These are phyloP conservation scores for Suillus paluster DNA, from an alignment of 768 basidiomycete genomes.

Conservation along the genomic window DNA sequence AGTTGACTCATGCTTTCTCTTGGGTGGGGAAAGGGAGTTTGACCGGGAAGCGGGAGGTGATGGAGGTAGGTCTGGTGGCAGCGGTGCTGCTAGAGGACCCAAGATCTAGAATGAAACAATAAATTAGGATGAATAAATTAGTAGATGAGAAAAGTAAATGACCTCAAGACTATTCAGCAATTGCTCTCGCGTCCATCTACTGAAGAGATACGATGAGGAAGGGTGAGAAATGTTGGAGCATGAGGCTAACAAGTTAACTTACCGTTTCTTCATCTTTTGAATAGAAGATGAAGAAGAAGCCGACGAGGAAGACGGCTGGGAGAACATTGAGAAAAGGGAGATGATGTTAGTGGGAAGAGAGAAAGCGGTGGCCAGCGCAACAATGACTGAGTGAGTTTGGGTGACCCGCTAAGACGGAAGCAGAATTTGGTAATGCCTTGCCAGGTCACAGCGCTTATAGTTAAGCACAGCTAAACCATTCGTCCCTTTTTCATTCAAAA, in stretches of 20 bases:
- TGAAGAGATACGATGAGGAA: conserved; percentile 32
- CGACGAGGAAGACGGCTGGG: conserved; percentile 32
- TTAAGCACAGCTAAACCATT: conserved; percentile 9
- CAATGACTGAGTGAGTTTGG: conserved; percentile 45
- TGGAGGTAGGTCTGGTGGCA: conserved; percentile 49
- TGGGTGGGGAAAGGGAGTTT: conserved; percentile 44
- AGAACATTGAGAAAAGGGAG: conserved; percentile 39
- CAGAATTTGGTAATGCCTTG: conserved; percentile 42
- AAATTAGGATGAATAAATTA: conserved; percentile 8
- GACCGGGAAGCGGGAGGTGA: conserved; percentile 50
- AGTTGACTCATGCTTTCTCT: conserved; percentile 42
- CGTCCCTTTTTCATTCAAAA: background rate
- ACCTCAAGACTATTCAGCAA: conserved; percentile 49
- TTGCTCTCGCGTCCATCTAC: conserved; percentile 40
- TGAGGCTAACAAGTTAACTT: conserved; percentile 17
- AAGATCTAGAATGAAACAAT: conserved; percentile 38
- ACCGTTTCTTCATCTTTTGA: conserved; percentile 40
- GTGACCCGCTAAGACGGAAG: conserved; percentile 34
- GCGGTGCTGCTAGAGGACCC: conserved; percentile 42
- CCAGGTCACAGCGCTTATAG: conserved; percentile 40
- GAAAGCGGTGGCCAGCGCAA: conserved; percentile 45
- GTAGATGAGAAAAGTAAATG: conserved; percentile 2
- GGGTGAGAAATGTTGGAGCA: conserved; percentile 17
- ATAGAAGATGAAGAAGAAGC: conserved; percentile 24
- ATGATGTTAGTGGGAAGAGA: conserved; percentile 43